Evolutionary conservation across 2,329 filamentous ascomycete species (phyloP), one percentile per base, ranked within the genome.

Genomic region (Fonsecaea multimorphosa): DNA sequence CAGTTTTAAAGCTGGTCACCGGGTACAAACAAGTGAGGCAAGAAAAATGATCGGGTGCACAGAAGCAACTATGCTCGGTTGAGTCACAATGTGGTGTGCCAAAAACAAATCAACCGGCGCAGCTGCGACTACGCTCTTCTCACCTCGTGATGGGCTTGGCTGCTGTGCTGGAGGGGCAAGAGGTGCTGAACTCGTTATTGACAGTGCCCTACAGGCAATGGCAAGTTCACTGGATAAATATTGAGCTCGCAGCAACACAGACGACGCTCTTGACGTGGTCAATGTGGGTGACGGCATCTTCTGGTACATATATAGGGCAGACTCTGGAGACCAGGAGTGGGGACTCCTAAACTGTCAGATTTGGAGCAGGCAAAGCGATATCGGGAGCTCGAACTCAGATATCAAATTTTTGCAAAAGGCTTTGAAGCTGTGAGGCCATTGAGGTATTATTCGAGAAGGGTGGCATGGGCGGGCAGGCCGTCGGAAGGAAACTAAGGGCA

Each of bases 191-290:
- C 29, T 34, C 2, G 55, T 36, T 19, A 61, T 57, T 51, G 64
- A 57, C 14, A 69, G 52, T n/a, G 63, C n/a, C 36, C 46, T 64
- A 46, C 61, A 68, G 31, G 64, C 64, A 58, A 46, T 63, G 32
- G 65, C 61, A 58, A 72, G 59, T 60, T 71, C 71, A 53, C 60
- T 57, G 55, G 65, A 70, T n/a, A 71, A 59, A 58, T 27, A 31
- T 51, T 69, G 68, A 29, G 66, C 64, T 58, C 61, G 65, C 34
- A 63, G 54, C 52, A 72, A 61, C n/a, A 71, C 46, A 60, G 49
- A 61, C 38, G 66, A 68, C 29, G 66, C 51, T 49, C 63, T 66
- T 22, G 64, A 65, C 36, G 63, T 40, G 14, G 52, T 44, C 14
- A 44, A 16, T 53, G 58, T 40, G 27, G 44, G 49, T 12, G 61